Percentiles rank a stretch among this genome's conserved stretches.
phyloP scores from a whole-genome alignment of 331 rosid genomes.

The Erythrophleum ivorense region DNA sequence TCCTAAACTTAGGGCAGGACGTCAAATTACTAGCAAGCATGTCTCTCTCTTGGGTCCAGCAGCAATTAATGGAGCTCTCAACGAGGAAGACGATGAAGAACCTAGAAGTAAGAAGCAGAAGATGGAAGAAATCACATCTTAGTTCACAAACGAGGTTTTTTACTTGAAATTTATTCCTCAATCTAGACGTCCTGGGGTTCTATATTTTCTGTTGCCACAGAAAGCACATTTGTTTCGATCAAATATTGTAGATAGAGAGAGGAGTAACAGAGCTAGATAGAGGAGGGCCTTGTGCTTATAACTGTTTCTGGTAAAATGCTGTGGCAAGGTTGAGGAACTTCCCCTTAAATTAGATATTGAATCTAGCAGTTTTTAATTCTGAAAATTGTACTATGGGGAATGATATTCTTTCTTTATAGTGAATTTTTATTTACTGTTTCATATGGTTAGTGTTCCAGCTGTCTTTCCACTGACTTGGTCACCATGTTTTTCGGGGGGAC shows the following conservation, averaged over 20 bases:
- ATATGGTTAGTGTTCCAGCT: neutral
- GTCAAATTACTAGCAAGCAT: slow-evolving; percentile 84
- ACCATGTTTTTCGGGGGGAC: neutral
- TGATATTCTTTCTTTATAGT: slow-evolving; percentile 8
- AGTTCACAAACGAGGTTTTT: slow-evolving; percentile 38
- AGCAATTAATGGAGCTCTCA: slow-evolving; percentile 67
- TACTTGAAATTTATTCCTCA: slow-evolving; percentile 33
- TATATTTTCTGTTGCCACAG: slow-evolving; percentile 35
- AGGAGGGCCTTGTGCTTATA: slow-evolving; percentile 32
- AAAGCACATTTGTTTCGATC: slow-evolving; percentile 40
- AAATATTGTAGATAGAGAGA: slow-evolving; percentile 43
- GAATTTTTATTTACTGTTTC: slow-evolving; percentile 30
- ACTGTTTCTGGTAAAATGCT: slow-evolving; percentile 33
- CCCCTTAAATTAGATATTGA: slow-evolving; percentile 32
- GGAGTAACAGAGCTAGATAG: slow-evolving; percentile 35
- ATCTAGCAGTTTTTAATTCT: neutral
- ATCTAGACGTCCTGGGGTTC: slow-evolving; percentile 31
- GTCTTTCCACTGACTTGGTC: neutral
- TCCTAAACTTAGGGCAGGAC: slow-evolving; percentile 96
- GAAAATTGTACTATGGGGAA: slow-evolving; percentile 38
- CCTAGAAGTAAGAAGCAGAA: slow-evolving; percentile 68
- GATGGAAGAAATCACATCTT: slow-evolving; percentile 51
- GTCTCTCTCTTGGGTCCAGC: slow-evolving; percentile 83
- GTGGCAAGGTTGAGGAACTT: slow-evolving; percentile 37
- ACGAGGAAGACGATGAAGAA: slow-evolving; percentile 64